Conservation (phyloP, 202 grass and related monocot species). For the Musa balbisiana region DNA sequence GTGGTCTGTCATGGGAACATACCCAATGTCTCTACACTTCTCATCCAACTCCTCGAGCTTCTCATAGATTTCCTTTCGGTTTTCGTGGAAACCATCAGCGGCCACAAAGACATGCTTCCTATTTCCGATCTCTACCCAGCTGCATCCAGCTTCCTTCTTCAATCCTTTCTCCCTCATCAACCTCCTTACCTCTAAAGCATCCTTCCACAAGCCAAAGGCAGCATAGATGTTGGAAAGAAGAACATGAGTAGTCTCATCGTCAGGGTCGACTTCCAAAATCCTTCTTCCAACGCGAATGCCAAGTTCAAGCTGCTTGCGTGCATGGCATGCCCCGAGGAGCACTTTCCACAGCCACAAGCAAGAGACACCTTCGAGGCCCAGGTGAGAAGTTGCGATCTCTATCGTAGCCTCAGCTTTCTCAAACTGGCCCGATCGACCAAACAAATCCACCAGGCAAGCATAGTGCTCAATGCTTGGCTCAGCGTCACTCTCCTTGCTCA, state of each 20-base stretch:
- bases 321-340: slow-evolving; percentile 18
- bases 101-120: slow-evolving; percentile 19
- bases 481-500: neutral
- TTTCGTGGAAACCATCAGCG: slow-evolving; percentile 6
- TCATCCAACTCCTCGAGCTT: slow-evolving; percentile 5
- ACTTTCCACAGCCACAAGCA: slow-evolving; percentile 23
- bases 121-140: slow-evolving; percentile 20
- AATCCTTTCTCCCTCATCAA: slow-evolving; percentile 13
- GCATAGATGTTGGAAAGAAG: slow-evolving; percentile 24
- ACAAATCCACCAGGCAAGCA: slow-evolving; percentile 28
- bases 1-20: slow-evolving; percentile 4
- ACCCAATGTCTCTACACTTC: slow-evolving; percentile 16
- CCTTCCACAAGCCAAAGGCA: slow-evolving; percentile 18
- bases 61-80: slow-evolving; percentile 11
- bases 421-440: slow-evolving; percentile 21
- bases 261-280: slow-evolving; percentile 6
- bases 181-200: slow-evolving; percentile 5
- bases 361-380: neutral
- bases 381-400: neutral
- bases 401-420: neutral
- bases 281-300: slow-evolving; percentile 1
- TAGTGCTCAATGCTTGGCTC: slow-evolving; percentile 13
- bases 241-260: slow-evolving; percentile 19
- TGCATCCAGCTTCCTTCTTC: slow-evolving; percentile 26
- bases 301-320: slow-evolving; percentile 15